phyloP scores from a whole-genome alignment of 2,329 filamentous ascomycete genomes.

The Shiraia bambusicola region DNA sequence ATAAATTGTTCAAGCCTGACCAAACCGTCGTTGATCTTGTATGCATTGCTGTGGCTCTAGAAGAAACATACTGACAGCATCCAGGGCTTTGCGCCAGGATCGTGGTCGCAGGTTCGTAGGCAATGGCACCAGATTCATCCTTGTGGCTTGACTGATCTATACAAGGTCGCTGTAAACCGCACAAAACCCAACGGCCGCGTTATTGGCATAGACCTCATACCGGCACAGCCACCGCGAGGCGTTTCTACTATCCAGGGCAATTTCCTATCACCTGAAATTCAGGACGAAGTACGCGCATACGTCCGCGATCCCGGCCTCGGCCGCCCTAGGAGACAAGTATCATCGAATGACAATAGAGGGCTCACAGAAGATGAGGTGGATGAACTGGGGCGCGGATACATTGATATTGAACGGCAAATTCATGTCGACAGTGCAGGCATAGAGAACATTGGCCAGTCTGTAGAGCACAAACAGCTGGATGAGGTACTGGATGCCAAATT shows the following conservation, averaged over 20 bases:
- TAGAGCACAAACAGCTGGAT: slow-evolving; percentile 17
- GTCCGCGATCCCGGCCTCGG: slow-evolving; percentile 65
- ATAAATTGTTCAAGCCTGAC: slow-evolving; percentile 74
- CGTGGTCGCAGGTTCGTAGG: slow-evolving; percentile 59
- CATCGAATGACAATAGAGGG: slow-evolving; percentile 27
- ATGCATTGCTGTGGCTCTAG: slow-evolving; percentile 16
- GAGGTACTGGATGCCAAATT: slow-evolving; percentile 29
- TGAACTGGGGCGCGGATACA: slow-evolving; percentile 58
- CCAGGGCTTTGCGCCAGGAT: slow-evolving; percentile 72
- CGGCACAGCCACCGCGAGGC: slow-evolving; percentile 83
- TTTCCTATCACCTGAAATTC: slow-evolving; percentile 76
- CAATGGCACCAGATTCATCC: neutral
- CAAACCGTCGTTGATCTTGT: slow-evolving; percentile 91
- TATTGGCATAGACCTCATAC: slow-evolving; percentile 91
- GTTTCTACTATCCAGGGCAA: slow-evolving; percentile 96
- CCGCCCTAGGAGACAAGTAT: slow-evolving; percentile 46
- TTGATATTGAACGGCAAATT: slow-evolving; percentile 63
- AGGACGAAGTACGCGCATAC: slow-evolving; percentile 73
- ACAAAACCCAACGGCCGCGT: slow-evolving; percentile 77
- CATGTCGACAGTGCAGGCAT: slow-evolving; percentile 34
- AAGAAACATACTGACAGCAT: slow-evolving; percentile 15
- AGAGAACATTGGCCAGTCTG: slow-evolving; percentile 17
- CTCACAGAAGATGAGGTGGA: slow-evolving; percentile 45
- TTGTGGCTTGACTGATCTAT: slow-evolving; percentile 3
- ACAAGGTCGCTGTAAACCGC: slow-evolving; percentile 75